A percentile compares a stretch with the other conserved stretches of the same genome.
These are phyloP conservation scores for Peribolospora kevripleyi DNA, from an alignment of 768 basidiomycete genomes.

Conservation along the genomic window DNA sequence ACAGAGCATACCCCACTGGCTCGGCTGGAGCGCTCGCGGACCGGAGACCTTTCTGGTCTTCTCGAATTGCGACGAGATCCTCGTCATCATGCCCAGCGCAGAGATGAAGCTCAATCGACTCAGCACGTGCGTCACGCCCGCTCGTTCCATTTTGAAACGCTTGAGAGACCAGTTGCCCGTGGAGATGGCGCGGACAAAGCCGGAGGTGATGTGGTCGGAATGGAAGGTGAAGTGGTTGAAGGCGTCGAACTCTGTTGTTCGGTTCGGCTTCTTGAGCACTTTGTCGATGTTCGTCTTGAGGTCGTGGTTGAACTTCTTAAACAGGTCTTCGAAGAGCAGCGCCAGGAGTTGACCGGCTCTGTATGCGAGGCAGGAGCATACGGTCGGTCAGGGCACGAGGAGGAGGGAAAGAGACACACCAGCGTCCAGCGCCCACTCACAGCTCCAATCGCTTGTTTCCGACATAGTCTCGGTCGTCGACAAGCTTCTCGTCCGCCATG, in stretches of 20 bases:
- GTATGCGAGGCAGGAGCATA: neutral
- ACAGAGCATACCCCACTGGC: conserved; percentile 97
- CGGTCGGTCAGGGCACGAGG: conserved; percentile 2
- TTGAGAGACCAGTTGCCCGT: conserved; percentile 98
- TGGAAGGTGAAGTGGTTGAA: conserved; percentile 74
- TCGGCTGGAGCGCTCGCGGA: conserved; percentile 83
- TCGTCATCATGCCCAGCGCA: conserved; percentile 98
- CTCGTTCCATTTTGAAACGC: conserved; percentile 95
- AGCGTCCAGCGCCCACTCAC: conserved; percentile 27
- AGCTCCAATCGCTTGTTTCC: conserved; percentile 96
- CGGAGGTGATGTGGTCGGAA: conserved; percentile 84
- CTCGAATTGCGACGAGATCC: conserved; percentile 95
- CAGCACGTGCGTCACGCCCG: conserved; percentile 92
- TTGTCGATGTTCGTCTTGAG: conserved; percentile 90
- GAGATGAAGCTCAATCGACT: conserved; percentile 88
- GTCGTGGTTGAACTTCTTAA: conserved; percentile 94
- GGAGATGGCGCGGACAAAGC: conserved; percentile 88
- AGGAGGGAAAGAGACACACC: neutral
- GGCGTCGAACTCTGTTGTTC: conserved; percentile 83
- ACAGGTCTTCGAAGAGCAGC: conserved; percentile 87
- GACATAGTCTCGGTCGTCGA: conserved; percentile 95
- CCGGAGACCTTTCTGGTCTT: conserved; percentile 98
- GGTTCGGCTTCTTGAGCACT: conserved; percentile 80
- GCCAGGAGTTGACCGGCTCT: conserved; percentile 91
- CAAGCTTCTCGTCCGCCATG: conserved; percentile 86